Percentiles rank a stretch among this genome's conserved stretches.
phyloP scores from a whole-genome alignment of 495 filamentous ascomycete genomes.

The Tuber calosporum region DNA sequence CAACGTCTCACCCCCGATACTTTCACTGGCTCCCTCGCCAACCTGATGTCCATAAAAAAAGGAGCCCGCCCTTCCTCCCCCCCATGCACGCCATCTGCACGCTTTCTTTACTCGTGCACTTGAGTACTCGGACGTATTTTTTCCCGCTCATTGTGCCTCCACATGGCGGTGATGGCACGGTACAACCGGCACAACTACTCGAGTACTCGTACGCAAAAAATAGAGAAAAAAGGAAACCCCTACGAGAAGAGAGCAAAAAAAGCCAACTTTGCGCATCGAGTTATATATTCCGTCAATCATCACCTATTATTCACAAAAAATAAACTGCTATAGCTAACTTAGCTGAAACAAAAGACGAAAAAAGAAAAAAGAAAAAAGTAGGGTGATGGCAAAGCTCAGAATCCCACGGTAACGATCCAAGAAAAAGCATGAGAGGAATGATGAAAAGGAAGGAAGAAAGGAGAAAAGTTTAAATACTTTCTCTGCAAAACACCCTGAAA shows the following conservation, averaged over 20 bases:
- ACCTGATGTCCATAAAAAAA: not conserved
- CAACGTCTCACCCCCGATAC: no score
- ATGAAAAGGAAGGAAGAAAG: not conserved
- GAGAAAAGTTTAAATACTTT: not conserved
- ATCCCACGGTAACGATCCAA: not conserved
- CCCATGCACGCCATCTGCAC: not conserved
- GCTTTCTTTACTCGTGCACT: not conserved
- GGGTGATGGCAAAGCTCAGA: not conserved
- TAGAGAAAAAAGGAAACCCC: no score
- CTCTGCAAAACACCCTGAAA: constrained; percentile 2
- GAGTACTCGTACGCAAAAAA: no score
- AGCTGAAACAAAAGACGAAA: not conserved
- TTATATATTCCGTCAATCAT: not conserved
- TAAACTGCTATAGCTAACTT: not conserved
- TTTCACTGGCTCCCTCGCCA: no score
- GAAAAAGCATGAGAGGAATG: not conserved
- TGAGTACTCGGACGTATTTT: no score
- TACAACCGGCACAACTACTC: not conserved
- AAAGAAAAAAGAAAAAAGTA: not conserved
- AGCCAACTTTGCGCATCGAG: not conserved
- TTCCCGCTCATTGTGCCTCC: not conserved
- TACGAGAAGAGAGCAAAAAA: not conserved
- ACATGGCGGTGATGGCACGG: no score
- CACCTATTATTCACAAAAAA: constrained; percentile 1
- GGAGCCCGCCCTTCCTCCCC: not conserved